Evolutionary conservation across 768 basidiomycete species (phyloP), one percentile per base, ranked within the genome.

Genomic region (Panaeolus cyanescens): DNA sequence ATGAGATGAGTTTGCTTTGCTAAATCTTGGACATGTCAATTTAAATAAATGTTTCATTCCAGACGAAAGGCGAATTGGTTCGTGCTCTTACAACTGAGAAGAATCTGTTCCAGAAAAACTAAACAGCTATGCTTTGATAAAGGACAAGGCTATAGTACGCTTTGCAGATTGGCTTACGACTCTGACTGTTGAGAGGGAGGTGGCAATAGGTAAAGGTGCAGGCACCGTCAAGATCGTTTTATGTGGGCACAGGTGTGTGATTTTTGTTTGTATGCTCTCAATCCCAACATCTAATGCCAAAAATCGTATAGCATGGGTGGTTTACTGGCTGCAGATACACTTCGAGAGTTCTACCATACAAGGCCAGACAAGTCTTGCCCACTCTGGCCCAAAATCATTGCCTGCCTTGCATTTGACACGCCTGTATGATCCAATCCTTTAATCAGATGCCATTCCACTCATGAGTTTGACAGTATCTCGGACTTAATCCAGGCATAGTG

Each of bases 131-230:
- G 60, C 62, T 64, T 42, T 20, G 5, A 34, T 36, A 22, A 59
- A 95, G 93, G 84, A 81, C 50, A 88, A 88, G 70, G 93, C 95
- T 13, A 90, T 95, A 3, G 84, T 89, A 31, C 85, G 86, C 7
- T 96, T 97, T 72, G 86, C 93, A 7, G 95, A 96, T 70, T 97
- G 95, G 96, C 83, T 97, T 40, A 91, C 93, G 0, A 90, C 86
- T n/a, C 75, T 93, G 20, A 92, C 91, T 4, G 90, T 96, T n/a
- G 84, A 92, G 71, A 85, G 83, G 62, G 95, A 96, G 72, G 90
- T 89, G 20, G 85, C 87, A 12, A 80, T 86, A 55, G 91, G 92
- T 4, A 71, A 81, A n/a, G 89, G 89, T 5, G 89, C 91, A 10
- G 93, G 93, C 8, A 89, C 84, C 42, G 89, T 89, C 0, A 92